Evolutionary conservation across 768 basidiomycete species (phyloP).

Genomic region (Pleurotus eryngii): DNA sequence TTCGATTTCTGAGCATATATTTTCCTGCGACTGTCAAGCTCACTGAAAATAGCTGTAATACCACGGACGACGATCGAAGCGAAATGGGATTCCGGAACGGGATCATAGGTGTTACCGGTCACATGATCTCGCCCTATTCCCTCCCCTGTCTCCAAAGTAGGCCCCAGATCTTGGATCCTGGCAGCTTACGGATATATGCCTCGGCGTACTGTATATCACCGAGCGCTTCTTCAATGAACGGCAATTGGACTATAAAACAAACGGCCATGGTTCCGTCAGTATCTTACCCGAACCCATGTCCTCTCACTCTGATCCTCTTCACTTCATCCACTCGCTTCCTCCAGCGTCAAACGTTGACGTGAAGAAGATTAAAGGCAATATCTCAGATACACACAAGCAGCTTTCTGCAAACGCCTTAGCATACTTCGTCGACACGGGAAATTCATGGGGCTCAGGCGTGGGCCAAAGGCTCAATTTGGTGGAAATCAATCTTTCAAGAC

Average conservation of each 20-base stretch:
- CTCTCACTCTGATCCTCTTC: neutral
- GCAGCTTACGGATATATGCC: neutral
- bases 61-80: too few species aligned
- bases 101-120: too few species aligned
- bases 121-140: neutral
- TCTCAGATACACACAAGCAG: constrained; percentile 35
- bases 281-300: neutral
- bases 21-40: too few species aligned
- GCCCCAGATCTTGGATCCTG: neutral
- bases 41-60: too few species aligned
- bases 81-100: too few species aligned
- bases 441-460: constrained; percentile 34
- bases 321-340: constrained; percentile 16
- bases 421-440: constrained; percentile 34
- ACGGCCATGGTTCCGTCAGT: neutral
- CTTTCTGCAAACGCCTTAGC: constrained; percentile 28
- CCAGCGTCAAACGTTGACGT: constrained; percentile 19
- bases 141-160: neutral
- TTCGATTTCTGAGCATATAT: too few species aligned
- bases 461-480: constrained; percentile 33
- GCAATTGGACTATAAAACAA: constrained; percentile 2
- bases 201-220: neutral
- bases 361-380: constrained; percentile 36
- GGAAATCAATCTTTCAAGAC: constrained; percentile 31
- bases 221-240: neutral